A percentile compares a stretch with the other conserved stretches of the same genome.
Conservation (phyloP, 306 rosid genomes). For the Gillenia trifoliata region DNA sequence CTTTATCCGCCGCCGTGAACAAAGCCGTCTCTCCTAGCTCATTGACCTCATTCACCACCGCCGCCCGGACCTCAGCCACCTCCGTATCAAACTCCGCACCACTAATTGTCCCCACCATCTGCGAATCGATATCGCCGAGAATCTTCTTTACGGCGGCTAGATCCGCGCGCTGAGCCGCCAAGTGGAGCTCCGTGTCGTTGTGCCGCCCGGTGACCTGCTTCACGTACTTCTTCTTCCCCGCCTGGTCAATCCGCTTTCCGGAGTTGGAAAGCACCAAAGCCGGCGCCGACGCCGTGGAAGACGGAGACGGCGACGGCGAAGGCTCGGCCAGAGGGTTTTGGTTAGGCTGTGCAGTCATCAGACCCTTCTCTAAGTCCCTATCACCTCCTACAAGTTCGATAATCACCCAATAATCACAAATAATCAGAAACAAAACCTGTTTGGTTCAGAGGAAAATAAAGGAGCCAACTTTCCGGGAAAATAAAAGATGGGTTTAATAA, state of each 20-base stretch:
- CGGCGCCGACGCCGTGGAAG: constrained; percentile 60
- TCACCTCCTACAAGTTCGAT: constrained; percentile 33
- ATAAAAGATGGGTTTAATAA: background rate
- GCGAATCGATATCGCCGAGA: constrained; percentile 64
- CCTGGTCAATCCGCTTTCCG: constrained; percentile 91
- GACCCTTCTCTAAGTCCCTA: constrained; percentile 39
- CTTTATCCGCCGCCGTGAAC: constrained; percentile 83
- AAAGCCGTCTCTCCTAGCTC: constrained; percentile 85
- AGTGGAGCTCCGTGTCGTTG: constrained; percentile 92
- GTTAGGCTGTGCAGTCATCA: constrained; percentile 26
- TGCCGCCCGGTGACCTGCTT: constrained; percentile 97
- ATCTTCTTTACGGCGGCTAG: constrained; percentile 85
- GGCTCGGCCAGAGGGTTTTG: constrained; percentile 41
- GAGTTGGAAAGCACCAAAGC: constrained; percentile 90
- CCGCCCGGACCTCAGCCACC: constrained; percentile 87
- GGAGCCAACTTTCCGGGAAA: background rate
- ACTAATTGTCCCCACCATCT: constrained; percentile 57
- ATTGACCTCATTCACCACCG: constrained; percentile 79
- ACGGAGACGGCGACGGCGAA: constrained; percentile 62
- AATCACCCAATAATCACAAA: background rate
- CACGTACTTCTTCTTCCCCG: constrained; percentile 95
- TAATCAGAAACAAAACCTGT: background rate
- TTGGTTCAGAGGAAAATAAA: constrained; percentile 1
- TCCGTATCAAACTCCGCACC: constrained; percentile 64
- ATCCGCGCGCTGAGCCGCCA: constrained; percentile 95